Evolutionary conservation across 805 yeast genomes (phyloP), one percentile per base, ranked within the genome.

Genomic region (Yamadazyma scolyti): DNA sequence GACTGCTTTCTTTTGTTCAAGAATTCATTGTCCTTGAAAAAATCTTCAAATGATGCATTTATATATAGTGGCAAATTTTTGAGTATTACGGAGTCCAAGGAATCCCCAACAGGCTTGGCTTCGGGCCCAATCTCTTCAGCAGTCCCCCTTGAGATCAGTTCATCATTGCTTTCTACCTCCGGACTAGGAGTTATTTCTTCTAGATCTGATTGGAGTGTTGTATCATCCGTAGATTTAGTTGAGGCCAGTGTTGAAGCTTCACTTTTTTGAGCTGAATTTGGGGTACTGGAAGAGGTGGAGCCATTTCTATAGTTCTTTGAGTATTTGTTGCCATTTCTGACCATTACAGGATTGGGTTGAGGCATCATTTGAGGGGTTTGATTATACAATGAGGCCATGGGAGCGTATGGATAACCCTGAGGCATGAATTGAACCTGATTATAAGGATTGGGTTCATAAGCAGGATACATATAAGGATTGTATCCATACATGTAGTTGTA

Each of bases 11-110:
- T 30, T 3, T 14, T 16, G 4, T 12, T 21, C 6, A 31, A 7
- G 12, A 9, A 23, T 2, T 21, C 16, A 6, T 22, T 20, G 20
- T 25, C 31, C 10, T 29, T 15, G 8, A 21, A 9, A 22, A 43
- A 43, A n/a, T 44, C 47, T 9, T 23, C 23, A 13, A 19, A 21
- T 9, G 28, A 14, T 4, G 46, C 39, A 19, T 46, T 44, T 22
- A 46, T 31, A 24, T 16, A 46, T 9, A 31, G 22, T 14, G 28
- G 47, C 34, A 28, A 30, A 25, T 35, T 29, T 25, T 30, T 20
- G 28, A 23, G 16, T 26, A 27, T 30, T 7, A 21, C 16, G 13
- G 40, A 27, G 13, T 27, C 26, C 20, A 16, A 16, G 31, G 9
- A 9, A n/a, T n/a, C n/a, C n/a, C n/a, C n/a, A n/a, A 13, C 9